Evolutionary conservation across 1,139 yeast species (phyloP).

Genomic region (Casaregolazyma suthepensis): DNA sequence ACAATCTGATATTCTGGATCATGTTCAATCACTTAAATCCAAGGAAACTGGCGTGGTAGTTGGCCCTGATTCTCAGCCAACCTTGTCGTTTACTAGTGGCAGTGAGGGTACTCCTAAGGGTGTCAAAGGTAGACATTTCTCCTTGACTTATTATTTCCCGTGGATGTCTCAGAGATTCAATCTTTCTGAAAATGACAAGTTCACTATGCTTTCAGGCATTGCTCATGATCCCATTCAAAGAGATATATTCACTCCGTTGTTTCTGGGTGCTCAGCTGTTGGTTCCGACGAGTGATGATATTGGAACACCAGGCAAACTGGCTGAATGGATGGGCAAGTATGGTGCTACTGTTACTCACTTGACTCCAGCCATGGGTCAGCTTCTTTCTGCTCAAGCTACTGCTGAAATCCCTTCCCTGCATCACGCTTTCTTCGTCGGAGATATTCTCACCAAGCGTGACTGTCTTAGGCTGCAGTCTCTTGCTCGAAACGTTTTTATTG

Average conservation of each 20-base stretch:
- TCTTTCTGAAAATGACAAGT: conserved; percentile 71
- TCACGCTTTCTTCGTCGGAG: conserved; percentile 98
- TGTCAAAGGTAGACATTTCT: conserved; percentile 94
- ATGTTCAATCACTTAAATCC: conserved; percentile 43
- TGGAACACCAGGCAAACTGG: conserved; percentile 95
- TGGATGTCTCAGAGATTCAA: conserved; percentile 93
- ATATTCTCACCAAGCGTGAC: conserved; percentile 92
- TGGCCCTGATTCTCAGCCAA: conserved; percentile 97
- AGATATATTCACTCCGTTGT: conserved; percentile 96
- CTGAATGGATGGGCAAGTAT: conserved; percentile 92
- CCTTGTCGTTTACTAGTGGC: conserved; percentile 95
- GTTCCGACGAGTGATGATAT: conserved; percentile 97
- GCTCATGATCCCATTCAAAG: conserved; percentile 99
- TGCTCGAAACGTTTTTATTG: conserved; percentile 83
- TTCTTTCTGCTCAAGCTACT: conserved; percentile 92
- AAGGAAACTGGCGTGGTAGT: conserved; percentile 81
- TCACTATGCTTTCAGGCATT: conserved; percentile 97
- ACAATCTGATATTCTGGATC: conserved; percentile 44
- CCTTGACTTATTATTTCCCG: conserved; percentile 93
- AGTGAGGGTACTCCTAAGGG: conserved; percentile 99
- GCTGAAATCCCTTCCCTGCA: conserved; percentile 80
- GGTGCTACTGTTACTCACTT: conserved; percentile 94
- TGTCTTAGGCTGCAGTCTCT: conserved; percentile 86
- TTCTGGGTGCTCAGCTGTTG: conserved; percentile 85
- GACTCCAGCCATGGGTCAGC: conserved; percentile 99